phyloP scores from a whole-genome alignment of 306 rosid genomes.

The Malus orientalis region DNA sequence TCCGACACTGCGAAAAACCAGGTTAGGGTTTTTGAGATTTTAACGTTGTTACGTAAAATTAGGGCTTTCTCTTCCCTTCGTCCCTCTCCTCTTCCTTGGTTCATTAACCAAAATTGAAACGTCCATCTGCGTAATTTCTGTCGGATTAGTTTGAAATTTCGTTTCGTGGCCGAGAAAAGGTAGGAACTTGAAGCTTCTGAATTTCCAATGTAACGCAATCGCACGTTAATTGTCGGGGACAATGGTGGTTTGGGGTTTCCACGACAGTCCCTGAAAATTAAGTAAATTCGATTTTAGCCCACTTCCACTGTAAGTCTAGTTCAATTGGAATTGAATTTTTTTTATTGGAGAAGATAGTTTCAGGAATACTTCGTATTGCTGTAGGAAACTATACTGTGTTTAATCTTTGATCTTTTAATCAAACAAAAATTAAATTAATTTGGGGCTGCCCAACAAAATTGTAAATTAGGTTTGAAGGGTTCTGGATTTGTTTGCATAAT shows the following conservation, averaged over 20 bases:
- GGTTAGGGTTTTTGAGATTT: conserved; percentile 8
- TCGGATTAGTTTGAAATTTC: neutral
- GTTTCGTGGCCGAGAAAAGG: neutral
- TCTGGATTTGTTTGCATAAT: neutral
- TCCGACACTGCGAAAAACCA: neutral
- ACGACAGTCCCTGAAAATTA: neutral
- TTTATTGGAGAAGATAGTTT: neutral
- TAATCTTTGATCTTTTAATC: neutral
- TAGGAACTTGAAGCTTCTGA: neutral
- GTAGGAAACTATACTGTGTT: neutral
- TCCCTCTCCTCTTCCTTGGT: neutral
- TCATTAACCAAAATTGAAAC: neutral
- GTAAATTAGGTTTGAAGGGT: neutral
- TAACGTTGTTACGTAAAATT: neutral
- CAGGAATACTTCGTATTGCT: neutral
- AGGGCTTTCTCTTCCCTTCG: neutral
- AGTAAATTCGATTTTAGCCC: neutral
- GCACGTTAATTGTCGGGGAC: neutral
- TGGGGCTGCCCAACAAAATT: neutral
- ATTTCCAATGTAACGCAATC: neutral
- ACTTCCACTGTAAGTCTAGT: neutral
- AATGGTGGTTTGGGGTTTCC: neutral
- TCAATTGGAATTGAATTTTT: neutral
- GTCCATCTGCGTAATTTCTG: neutral
- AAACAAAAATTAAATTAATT: neutral